These are phyloP conservation scores for Oryza glaberrima DNA, from an alignment of 176 grass and related monocot species.

Conservation along the genomic window DNA sequence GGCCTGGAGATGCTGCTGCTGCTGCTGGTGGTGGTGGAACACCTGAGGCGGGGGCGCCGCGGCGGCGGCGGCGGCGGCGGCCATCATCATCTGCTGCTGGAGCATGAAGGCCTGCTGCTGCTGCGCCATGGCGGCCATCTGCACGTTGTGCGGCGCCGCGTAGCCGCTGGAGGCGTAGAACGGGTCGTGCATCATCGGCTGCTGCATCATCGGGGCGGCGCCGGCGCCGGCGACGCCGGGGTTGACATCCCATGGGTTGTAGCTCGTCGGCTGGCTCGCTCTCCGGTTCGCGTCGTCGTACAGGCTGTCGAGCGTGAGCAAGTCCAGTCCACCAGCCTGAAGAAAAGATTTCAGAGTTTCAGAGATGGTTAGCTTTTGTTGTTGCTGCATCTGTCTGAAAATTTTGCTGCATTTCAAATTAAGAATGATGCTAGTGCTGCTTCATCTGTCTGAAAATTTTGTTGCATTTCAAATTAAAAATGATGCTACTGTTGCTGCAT, in stretches of 20 bases:
- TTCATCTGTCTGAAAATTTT: background rate
- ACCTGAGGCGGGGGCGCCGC: slow-evolving; percentile 19
- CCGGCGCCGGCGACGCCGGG: background rate
- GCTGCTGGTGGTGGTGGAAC: slow-evolving; percentile 20
- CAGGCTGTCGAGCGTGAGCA: slow-evolving; percentile 86
- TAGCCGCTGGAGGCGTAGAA: slow-evolving; percentile 73
- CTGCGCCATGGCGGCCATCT: slow-evolving; percentile 88
- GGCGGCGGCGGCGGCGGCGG: background rate
- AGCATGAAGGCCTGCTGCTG: slow-evolving; percentile 94
- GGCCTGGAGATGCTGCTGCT: background rate
- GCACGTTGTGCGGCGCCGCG: slow-evolving; percentile 67
- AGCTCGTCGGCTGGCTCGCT: slow-evolving; percentile 80
- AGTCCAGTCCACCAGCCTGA: slow-evolving; percentile 92
- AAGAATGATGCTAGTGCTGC: background rate
- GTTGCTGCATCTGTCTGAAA: background rate
- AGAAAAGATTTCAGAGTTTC: background rate
- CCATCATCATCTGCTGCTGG: slow-evolving; percentile 88
- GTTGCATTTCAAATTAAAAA: background rate
- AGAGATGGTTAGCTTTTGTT: no score
- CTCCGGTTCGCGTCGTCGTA: slow-evolving; percentile 82
- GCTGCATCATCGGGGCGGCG: slow-evolving; percentile 51
- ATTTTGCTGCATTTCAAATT: no score
- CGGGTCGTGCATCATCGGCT: slow-evolving; percentile 60
- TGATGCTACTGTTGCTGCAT: background rate
- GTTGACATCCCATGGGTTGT: slow-evolving; percentile 91